Base-by-base conservation (phyloP, 345 rosid species). In the Hirschfeldia incana region DNA sequence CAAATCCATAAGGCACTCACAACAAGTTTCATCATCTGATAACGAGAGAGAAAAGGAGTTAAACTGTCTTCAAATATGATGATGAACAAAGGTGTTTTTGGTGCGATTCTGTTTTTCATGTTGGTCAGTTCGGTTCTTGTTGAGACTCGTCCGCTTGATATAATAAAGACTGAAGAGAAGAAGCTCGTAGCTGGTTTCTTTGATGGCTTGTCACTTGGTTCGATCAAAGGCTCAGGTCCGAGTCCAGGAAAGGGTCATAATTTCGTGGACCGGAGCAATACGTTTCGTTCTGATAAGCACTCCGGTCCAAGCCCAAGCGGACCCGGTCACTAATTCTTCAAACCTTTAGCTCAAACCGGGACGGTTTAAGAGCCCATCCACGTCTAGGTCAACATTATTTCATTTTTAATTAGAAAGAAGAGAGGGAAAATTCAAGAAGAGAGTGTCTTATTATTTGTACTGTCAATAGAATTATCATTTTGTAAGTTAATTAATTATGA, bases 201-300 rank as follows among this genome's bases (percentile, higher is more conserved):
- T 13, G 84, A 85, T 60, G 86, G 85, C 46, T 72, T 82, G 57
- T 80, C 63, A 3, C 80, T 87, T 16, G 89, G 87, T 70, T 82
- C 85, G 5, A 82, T 87, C 62, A 87, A 89, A 74, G 51, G 49
- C 10, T 80, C 86, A 12, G 89, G 88, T 76, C 86, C 86, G 0
- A 88, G 91, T 73, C 90, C 89, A 0, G 88, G 87, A 15, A 6
- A 28, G 4, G 91, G 90, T 26, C 90, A 88, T 78, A 75, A 53
- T 69, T 78, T 29, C 64, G 75, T 67, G 8, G 72, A 82, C 21
- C 16, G 76, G 3, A 32, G 5, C 0, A 58, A 71, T 60, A 70
- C 76, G 10, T 53, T 83, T 1, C 84, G 83, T 11, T 84, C 72
- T 59, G 85, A 72, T 9, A 84, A 79, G 63, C 30, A 84, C 8